A percentile compares a stretch with the other conserved stretches of the same genome.
Conservation (phyloP, 2,329 filamentous ascomycete species). For the Stachybotrys chartarum region DNA sequence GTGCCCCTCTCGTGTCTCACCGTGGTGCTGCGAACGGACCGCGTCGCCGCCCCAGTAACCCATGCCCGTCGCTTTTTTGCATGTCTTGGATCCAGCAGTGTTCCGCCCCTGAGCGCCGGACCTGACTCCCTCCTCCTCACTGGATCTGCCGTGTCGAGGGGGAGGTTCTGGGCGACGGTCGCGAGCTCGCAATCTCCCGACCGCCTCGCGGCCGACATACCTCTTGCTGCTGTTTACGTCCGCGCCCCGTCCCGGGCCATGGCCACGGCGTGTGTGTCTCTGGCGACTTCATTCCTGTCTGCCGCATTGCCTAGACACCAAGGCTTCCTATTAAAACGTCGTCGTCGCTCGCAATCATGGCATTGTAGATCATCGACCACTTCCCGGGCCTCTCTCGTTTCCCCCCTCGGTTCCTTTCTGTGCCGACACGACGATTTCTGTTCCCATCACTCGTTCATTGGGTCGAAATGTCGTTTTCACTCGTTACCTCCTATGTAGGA, state of each 20-base stretch:
- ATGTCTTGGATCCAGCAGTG: not conserved
- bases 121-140: no score
- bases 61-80: not conserved
- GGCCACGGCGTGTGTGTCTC: not conserved
- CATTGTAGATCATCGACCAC: no score
- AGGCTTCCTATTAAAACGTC: no score
- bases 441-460: constrained; percentile 4
- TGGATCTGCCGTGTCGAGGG: no score
- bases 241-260: not conserved
- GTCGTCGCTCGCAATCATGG: no score
- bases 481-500: constrained; percentile 34
- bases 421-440: not conserved
- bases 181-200: not conserved
- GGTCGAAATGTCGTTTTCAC: constrained; percentile 29
- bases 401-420: not conserved
- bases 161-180: not conserved
- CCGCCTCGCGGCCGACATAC: not conserved
- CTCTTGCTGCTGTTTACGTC: not conserved
- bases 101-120: no score
- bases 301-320: not conserved
- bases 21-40: not conserved
- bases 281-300: not conserved
- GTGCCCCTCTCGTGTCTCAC: not conserved
- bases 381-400: not conserved
- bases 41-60: not conserved